A percentile compares a stretch with the other conserved stretches of the same genome.
These are phyloP conservation scores for Inonotus hispidus DNA, from an alignment of 1,284 basidiomycete species.

Conservation along the genomic window DNA sequence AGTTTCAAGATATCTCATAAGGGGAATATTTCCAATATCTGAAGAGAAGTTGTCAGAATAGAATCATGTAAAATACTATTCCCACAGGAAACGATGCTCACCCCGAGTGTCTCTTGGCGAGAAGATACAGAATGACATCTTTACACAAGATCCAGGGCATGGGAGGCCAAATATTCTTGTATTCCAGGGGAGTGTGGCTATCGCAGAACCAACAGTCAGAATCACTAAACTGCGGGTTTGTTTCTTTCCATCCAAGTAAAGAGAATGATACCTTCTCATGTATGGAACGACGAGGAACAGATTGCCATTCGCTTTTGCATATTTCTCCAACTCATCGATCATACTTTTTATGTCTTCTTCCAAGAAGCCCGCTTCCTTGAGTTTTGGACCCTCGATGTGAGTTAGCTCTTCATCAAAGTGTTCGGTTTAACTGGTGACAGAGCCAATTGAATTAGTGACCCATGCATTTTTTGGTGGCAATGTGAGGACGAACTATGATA, in stretches of 20 bases:
- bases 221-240: background rate
- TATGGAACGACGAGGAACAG: slow-evolving; percentile 32
- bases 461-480: no score
- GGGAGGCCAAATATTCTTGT: slow-evolving; percentile 32
- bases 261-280: slow-evolving; percentile 28
- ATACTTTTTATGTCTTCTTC: slow-evolving; percentile 28
- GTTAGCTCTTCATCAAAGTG: slow-evolving; percentile 28
- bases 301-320: slow-evolving; percentile 29
- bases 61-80: background rate
- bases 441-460: background rate
- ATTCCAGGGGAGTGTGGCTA: slow-evolving; percentile 33
- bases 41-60: background rate
- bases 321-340: slow-evolving; percentile 25
- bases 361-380: slow-evolving; percentile 27
- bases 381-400: slow-evolving; percentile 29
- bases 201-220: background rate
- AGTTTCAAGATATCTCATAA: slow-evolving; percentile 22
- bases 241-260: no score
- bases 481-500: background rate
- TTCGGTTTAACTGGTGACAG: background rate
- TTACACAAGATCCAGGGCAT: slow-evolving; percentile 36
- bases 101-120: slow-evolving; percentile 32
- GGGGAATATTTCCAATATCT: slow-evolving; percentile 38
- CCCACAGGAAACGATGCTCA: slow-evolving; percentile 19
- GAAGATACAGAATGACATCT: slow-evolving; percentile 30